These are phyloP conservation scores for Geranium brycei DNA, from an alignment of 345 rosid species.

Conservation along the genomic window DNA sequence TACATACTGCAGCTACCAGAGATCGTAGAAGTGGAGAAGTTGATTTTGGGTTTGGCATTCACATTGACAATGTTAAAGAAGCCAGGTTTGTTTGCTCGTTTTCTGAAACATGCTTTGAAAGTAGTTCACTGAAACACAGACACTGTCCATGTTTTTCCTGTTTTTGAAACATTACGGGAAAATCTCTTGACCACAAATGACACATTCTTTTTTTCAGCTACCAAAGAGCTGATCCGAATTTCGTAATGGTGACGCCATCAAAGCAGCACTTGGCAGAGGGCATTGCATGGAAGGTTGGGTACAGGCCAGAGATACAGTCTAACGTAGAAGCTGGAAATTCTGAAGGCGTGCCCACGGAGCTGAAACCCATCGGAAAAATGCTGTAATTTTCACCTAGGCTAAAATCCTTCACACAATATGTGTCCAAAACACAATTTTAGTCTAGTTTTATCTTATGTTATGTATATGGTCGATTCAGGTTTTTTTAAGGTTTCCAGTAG, in stretches of 20 bases:
- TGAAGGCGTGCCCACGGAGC: conserved; percentile 46
- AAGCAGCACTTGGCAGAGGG: conserved; percentile 90
- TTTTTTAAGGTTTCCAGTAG: no score
- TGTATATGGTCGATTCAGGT: no score
- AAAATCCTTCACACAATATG: no score
- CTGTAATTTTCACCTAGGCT: conserved; percentile 21
- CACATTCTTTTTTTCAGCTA: conserved; percentile 38
- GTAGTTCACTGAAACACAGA: background rate
- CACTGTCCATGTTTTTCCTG: background rate
- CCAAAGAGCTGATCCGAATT: conserved; percentile 88
- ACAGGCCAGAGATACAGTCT: conserved; percentile 62
- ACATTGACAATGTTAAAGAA: conserved; percentile 64
- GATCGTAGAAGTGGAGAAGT: conserved; percentile 37
- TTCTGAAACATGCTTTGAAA: background rate
- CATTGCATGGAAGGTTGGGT: conserved; percentile 50
- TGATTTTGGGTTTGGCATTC: conserved; percentile 61
- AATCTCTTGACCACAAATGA: no score
- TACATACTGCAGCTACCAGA: conserved; percentile 46
- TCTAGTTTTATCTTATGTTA: no score
- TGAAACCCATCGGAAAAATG: conserved; percentile 56
- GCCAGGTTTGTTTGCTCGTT: conserved; percentile 45
- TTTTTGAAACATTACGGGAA: background rate
- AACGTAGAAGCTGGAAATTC: conserved; percentile 62
- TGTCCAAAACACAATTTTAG: no score
- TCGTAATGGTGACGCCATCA: conserved; percentile 71